phyloP scores from a whole-genome alignment of 345 rosid genomes.

The Acer yangbiense region DNA sequence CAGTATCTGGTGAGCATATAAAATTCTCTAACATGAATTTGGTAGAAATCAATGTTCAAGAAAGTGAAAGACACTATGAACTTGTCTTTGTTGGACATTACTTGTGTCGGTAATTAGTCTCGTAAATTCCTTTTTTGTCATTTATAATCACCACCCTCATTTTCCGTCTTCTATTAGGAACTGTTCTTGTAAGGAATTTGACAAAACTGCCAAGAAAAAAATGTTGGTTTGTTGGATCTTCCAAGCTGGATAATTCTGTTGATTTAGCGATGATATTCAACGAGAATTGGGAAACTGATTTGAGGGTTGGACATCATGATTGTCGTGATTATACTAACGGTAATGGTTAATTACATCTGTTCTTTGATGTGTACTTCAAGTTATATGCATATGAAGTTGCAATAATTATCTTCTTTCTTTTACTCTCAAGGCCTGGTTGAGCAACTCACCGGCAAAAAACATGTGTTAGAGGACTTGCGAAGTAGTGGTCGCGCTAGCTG shows the following conservation, averaged over 20 bases:
- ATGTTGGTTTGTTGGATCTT: conserved; percentile 80
- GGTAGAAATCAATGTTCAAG: background rate
- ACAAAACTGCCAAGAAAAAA: conserved; percentile 56
- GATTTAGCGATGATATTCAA: conserved; percentile 53
- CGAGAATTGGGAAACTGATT: conserved; percentile 56
- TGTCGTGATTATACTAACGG: conserved; percentile 81
- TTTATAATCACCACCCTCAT: no score
- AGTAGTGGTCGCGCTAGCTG: conserved; percentile 5
- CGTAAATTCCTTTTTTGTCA: background rate
- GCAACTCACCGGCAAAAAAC: conserved; percentile 64
- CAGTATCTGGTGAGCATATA: conserved; percentile 48
- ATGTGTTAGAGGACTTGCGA: conserved; percentile 50
- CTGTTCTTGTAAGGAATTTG: conserved; percentile 50
- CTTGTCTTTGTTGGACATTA: background rate
- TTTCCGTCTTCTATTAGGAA: conserved; percentile 37
- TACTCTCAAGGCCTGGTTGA: conserved; percentile 64
- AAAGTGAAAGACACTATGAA: background rate
- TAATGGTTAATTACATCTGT: conserved; percentile 18
- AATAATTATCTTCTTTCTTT: background rate
- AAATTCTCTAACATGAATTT: background rate
- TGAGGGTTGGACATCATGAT: conserved; percentile 70
- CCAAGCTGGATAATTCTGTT: conserved; percentile 43
- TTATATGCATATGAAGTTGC: background rate
- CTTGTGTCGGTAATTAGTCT: background rate
- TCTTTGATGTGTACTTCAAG: background rate